Evolutionary conservation across 495 filamentous ascomycete species (phyloP).

Genomic region (Aspergillus nanangensis): DNA sequence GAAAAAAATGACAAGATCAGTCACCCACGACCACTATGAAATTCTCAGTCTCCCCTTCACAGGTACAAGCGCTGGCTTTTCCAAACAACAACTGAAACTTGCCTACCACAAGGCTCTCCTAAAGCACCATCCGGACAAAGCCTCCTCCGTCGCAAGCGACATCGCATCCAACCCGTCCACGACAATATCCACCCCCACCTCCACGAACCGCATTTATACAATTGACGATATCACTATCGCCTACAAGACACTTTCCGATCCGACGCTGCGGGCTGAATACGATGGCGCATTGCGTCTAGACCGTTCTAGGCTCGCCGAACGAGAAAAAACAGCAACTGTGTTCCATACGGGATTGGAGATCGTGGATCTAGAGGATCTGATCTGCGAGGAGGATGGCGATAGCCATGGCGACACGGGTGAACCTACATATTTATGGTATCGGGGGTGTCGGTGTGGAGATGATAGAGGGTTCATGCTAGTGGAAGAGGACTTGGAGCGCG

Average conservation of each 20-base stretch:
- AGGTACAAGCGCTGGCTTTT: slow-evolving; percentile 12
- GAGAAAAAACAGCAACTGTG: slow-evolving; percentile 23
- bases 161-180: not conserved
- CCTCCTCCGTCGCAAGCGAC: slow-evolving; percentile 16
- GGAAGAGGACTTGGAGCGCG: slow-evolving; percentile 67
- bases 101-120: slow-evolving; percentile 80
- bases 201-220: slow-evolving; percentile 30
- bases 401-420: not conserved
- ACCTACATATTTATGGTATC: slow-evolving; percentile 49
- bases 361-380: slow-evolving; percentile 79
- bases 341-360: slow-evolving; percentile 70
- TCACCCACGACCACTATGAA: slow-evolving; percentile 42
- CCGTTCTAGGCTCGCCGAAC: slow-evolving; percentile 18
- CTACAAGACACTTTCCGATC: slow-evolving; percentile 64
- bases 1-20: slow-evolving; percentile 21
- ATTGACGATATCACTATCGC: slow-evolving; percentile 79
- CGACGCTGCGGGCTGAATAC: slow-evolving; percentile 56
- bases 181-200: slow-evolving; percentile 1
- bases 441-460: slow-evolving; percentile 78
- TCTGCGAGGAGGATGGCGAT: slow-evolving; percentile 41
- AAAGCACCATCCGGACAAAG: slow-evolving; percentile 78
- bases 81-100: slow-evolving; percentile 55
- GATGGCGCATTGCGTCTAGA: slow-evolving; percentile 50
- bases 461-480: slow-evolving; percentile 62
- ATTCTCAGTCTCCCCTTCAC: slow-evolving; percentile 48